Base-by-base conservation (phyloP, 208 protist genomes). In the Jaenimonas drosophilae region DNA sequence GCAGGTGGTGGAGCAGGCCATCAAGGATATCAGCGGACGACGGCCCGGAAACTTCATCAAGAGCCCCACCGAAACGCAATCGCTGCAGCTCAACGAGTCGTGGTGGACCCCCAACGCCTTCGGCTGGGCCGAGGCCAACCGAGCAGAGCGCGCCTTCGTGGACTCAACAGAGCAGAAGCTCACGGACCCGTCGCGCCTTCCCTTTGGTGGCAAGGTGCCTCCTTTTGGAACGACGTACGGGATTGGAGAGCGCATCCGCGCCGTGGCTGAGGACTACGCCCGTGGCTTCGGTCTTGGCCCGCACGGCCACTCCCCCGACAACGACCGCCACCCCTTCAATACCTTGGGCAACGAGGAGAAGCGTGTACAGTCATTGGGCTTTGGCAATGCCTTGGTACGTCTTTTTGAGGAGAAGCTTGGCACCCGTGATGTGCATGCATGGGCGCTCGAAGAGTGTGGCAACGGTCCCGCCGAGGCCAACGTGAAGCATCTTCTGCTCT, bases 21-120 rank as follows among this genome's bases (percentile, higher is more conserved):
- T 95, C 37, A 73, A 84, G 21, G 88, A 95, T 49, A 95, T 95
- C 49, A 85, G 78, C 60, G 88, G 84, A 6, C 60, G 69, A 38
- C 69, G 83, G 14, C 81, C 81, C 2, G 88, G 88, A 23, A 94
- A 94, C 70, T 94, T 84, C 47, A 46, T 87, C 43, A 94, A 94
- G 58, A 62, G 65, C 0, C 70, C 71, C 9, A 67, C 65, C 9
- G 77, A 94, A 54, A 71, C 56, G 39, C 58, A 68, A 25, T 56
- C 56, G n/a, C 53, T 94, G 38, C 41, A 55, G 26, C 50, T 94
- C 20, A 89, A 89, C 50, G 86, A 94, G 57, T 63, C 60, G 41
- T 94, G 86, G 86, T 94, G 81, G 79, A 55, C 47, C 14, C 65
- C 76, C 30, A 43, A 87, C 31, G 59, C 74, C 54, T 85, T 75